A percentile compares a stretch with the other conserved stretches of the same genome.
phyloP scores from a whole-genome alignment of 176 grass and related monocot species.

The Juncus effusus region DNA sequence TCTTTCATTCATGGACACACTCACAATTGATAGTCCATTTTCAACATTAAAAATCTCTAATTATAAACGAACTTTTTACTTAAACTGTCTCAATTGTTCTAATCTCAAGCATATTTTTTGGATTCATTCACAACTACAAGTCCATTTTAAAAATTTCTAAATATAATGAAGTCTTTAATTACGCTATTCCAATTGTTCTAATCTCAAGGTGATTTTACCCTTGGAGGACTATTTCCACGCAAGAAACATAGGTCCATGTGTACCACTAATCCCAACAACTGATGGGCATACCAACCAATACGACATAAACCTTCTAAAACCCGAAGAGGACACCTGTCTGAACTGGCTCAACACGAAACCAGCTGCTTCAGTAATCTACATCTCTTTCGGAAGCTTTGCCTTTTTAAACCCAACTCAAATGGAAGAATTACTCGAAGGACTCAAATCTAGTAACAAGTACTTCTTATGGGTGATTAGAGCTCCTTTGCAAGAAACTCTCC shows the following conservation, averaged over 20 bases:
- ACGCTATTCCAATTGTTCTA: not conserved
- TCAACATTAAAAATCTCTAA: no score
- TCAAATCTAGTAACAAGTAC: slow-evolving; percentile 24
- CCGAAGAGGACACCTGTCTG: slow-evolving; percentile 15
- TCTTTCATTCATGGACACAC: no score
- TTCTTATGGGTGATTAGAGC: slow-evolving; percentile 72
- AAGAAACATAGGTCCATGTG: slow-evolving; percentile 43
- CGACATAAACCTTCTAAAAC: slow-evolving; percentile 6
- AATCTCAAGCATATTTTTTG: no score
- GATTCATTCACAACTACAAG: no score
- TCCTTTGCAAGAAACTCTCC: slow-evolving; percentile 30
- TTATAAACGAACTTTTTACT: no score
- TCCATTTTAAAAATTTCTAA: no score
- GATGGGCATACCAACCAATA: not conserved
- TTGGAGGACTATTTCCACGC: slow-evolving; percentile 33
- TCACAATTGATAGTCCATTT: no score
- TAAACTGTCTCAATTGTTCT: no score
- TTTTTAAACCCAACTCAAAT: slow-evolving; percentile 16
- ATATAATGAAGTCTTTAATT: no score
- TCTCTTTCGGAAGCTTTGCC: slow-evolving; percentile 60
- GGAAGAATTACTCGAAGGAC: slow-evolving; percentile 34
- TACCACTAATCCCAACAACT: slow-evolving; percentile 26
- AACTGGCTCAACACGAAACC: slow-evolving; percentile 30
- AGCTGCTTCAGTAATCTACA: slow-evolving; percentile 34
- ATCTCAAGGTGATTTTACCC: slow-evolving; percentile 30